Base-by-base conservation (phyloP, 768 basidiomycete species). In the Gautieria morchelliformis region DNA sequence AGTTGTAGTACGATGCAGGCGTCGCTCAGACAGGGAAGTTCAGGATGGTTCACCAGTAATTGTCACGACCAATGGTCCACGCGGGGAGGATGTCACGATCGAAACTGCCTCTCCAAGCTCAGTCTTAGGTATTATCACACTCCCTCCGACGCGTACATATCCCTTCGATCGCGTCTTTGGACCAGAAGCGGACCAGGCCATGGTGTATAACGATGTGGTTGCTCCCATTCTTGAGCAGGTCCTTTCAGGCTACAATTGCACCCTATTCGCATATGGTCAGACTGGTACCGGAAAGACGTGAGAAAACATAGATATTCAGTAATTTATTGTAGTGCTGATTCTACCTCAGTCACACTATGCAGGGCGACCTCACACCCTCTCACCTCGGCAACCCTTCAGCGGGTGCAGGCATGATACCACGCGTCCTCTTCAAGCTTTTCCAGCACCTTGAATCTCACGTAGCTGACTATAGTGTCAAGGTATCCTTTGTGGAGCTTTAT, bases 281-380 rank as follows among this genome's bases (percentile, higher is more conserved):
- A 98, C 96, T 0, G 96, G 96, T 0, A 97, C 96, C 0, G 96
- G 96, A 20, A 99, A 99, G 74, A 98, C 96, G 92, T 96, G 68
- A 64, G 90, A 75, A 4, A 15, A 37, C n/a, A 42, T 46, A 17
- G 50, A 51, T 41, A 22, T 56, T 33, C 53, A 22, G 5, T 62
- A 52, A 24, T 50, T 40, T 24, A n/a, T n/a, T n/a, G 6, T 17
- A 24, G 9, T 30, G 8, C 59, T 67, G 39, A 71, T 19, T n/a
- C 33, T n/a, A 27, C 47, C 12, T 6, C 61, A 76, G 74, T 19
- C 88, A 93, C 66, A 99, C 96, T 3, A 99, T 98, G 96, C 93
- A 97, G 71, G 96, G 96, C 15, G 93, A 99, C 67, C 73, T 96
- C 22, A 74, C 75, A 3, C 85, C 83, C 0, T 90, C 91, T 0